Evolutionary conservation across 345 rosid genomes (phyloP).

Genomic region (Melastoma malabathricum): DNA sequence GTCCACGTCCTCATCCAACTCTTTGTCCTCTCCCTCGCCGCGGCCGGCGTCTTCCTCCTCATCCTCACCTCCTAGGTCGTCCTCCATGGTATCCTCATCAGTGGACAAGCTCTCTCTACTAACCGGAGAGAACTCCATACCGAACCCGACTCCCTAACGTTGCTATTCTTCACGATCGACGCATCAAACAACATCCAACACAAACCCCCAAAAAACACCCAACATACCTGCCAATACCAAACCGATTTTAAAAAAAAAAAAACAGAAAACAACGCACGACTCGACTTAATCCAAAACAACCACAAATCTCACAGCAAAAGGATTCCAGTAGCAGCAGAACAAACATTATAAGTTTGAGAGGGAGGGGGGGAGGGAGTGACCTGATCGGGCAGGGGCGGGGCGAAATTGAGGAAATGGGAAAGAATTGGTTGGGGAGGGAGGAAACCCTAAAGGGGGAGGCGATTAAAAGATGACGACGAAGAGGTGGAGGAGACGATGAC

Average conservation of each 20-base stretch:
- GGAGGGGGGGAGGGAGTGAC: no score
- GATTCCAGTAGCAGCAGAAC: not conserved
- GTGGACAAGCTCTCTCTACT: slow-evolving; percentile 64
- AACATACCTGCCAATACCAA: no score
- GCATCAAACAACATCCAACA: slow-evolving; percentile 17
- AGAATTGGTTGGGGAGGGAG: no score
- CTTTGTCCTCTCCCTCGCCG: slow-evolving; percentile 30
- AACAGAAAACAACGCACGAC: no score
- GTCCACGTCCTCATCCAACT: slow-evolving; percentile 68
- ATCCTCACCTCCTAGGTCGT: not conserved
- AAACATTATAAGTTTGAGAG: no score
- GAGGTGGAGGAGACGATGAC: no score
- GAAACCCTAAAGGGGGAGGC: no score
- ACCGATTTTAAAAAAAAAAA: no score
- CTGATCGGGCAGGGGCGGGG: no score
- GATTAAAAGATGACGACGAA: no score
- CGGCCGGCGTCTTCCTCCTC: no score
- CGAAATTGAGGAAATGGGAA: no score
- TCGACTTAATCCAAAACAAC: not conserved
- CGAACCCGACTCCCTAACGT: slow-evolving; percentile 49
- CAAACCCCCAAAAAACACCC: not conserved
- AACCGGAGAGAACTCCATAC: slow-evolving; percentile 65
- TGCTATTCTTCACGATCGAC: slow-evolving; percentile 93
- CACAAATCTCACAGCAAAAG: not conserved
- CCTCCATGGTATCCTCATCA: slow-evolving; percentile 57